These are phyloP conservation scores for Stylonectria norvegica DNA, from an alignment of 2,329 filamentous ascomycete genomes.

Conservation along the genomic window DNA sequence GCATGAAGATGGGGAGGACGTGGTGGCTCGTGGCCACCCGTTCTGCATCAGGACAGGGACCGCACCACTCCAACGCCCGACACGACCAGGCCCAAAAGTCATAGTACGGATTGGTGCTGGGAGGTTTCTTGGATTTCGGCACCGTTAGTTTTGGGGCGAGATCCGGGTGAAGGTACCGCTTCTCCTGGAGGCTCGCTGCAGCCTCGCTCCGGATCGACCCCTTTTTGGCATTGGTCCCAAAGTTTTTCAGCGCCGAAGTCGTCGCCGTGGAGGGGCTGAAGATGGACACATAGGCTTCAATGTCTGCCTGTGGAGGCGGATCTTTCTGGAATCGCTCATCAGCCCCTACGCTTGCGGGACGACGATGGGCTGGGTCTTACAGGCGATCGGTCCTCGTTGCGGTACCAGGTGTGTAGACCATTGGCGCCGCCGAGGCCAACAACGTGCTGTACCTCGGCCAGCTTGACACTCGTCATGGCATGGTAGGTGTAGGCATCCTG, in stretches of 20 bases:
- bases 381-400: slow-evolving; percentile 32
- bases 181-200: slow-evolving; percentile 52
- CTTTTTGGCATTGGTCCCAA: slow-evolving; percentile 62
- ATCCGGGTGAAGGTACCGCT: slow-evolving; percentile 49
- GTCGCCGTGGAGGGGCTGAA: slow-evolving; percentile 61
- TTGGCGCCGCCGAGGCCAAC: slow-evolving; percentile 43
- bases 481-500: slow-evolving; percentile 49
- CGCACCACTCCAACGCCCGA: slow-evolving; percentile 62
- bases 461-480: slow-evolving; percentile 47
- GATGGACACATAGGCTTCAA: slow-evolving; percentile 63
- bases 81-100: slow-evolving; percentile 66
- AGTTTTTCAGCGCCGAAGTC: slow-evolving; percentile 58
- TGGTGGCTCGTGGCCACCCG: slow-evolving; percentile 59
- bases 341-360: background rate
- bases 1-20: slow-evolving; percentile 69
- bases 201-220: slow-evolving; percentile 56
- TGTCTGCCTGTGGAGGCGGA: slow-evolving; percentile 54
- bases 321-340: slow-evolving; percentile 31
- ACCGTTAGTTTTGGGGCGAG: slow-evolving; percentile 39
- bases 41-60: slow-evolving; percentile 52
- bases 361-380: slow-evolving; percentile 24
- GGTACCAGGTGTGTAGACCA: slow-evolving; percentile 50
- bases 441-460: slow-evolving; percentile 47
- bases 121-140: slow-evolving; percentile 45
- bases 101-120: slow-evolving; percentile 60